Conservation (phyloP, 768 basidiomycete species). For the Infundibulicybe gibba region DNA sequence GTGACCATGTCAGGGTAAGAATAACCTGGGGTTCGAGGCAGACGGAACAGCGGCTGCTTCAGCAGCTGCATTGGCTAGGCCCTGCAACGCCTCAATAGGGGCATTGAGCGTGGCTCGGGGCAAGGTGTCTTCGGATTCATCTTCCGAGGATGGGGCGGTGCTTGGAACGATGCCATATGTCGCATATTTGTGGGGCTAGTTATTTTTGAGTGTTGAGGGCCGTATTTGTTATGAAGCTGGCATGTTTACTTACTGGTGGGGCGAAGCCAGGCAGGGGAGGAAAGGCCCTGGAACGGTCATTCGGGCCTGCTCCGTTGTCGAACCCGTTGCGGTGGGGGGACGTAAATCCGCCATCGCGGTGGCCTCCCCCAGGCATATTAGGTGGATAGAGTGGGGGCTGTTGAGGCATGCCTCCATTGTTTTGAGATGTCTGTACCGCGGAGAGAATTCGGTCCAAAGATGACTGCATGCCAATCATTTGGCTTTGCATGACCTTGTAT, state of each 20-base stretch:
- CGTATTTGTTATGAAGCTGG: neutral
- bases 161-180: constrained; percentile 88
- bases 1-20: constrained; percentile 6
- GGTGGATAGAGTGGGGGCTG: constrained; percentile 31
- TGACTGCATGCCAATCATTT: constrained; percentile 94
- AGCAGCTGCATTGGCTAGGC: constrained; percentile 91
- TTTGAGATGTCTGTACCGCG: constrained; percentile 49
- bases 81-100: constrained; percentile 92
- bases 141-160: constrained; percentile 82
- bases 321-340: constrained; percentile 37
- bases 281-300: constrained; percentile 44
- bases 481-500: constrained; percentile 81
- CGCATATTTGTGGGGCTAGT: constrained; percentile 83
- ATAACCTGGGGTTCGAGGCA: constrained; percentile 55
- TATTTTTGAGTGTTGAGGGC: constrained; percentile 10
- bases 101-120: constrained; percentile 83
- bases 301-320: constrained; percentile 27
- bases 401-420: constrained; percentile 26
- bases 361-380: constrained; percentile 23
- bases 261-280: constrained; percentile 91
- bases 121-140: constrained; percentile 87
- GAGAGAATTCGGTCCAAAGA: constrained; percentile 80
- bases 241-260: constrained; percentile 61
- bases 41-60: constrained; percentile 86
- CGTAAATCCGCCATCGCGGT: constrained; percentile 27